These are phyloP conservation scores for Lipomyces mesembrius DNA, from an alignment of 805 yeast genomes.

Conservation along the genomic window DNA sequence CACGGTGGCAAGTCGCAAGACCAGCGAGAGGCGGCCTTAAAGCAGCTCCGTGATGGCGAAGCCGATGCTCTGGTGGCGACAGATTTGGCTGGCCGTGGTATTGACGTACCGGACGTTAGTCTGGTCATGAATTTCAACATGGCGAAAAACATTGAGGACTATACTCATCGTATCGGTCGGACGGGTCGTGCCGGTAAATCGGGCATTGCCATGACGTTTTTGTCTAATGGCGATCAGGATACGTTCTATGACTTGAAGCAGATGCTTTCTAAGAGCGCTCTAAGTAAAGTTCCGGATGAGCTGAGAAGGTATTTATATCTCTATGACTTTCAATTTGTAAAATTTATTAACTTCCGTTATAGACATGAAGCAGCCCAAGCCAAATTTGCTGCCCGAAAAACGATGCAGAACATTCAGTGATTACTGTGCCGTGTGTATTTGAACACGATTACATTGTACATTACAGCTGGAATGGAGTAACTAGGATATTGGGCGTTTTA, in stretches of 20 bases:
- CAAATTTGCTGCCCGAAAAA: slow-evolving; percentile 14
- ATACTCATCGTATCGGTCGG: slow-evolving; percentile 91
- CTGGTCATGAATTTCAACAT: slow-evolving; percentile 86
- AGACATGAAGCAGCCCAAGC: slow-evolving; percentile 31
- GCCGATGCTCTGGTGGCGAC: slow-evolving; percentile 81
- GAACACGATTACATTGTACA: slow-evolving; percentile 2
- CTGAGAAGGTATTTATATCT: slow-evolving; percentile 38
- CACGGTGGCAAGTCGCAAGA: slow-evolving; percentile 90
- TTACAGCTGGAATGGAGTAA: neutral
- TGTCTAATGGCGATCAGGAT: slow-evolving; percentile 60
- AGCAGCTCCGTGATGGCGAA: slow-evolving; percentile 58
- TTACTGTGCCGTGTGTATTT: neutral
- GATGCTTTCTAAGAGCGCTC: slow-evolving; percentile 52
- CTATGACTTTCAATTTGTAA: neutral
- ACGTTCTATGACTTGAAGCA: slow-evolving; percentile 57
- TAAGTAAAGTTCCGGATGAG: slow-evolving; percentile 51
- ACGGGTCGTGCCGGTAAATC: slow-evolving; percentile 91
- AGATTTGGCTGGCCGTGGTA: slow-evolving; percentile 94
- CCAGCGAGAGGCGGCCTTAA: slow-evolving; percentile 78
- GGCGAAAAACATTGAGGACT: slow-evolving; percentile 77
- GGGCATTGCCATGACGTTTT: slow-evolving; percentile 77
- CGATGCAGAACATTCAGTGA: slow-evolving; percentile 11
- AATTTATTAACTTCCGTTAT: neutral
- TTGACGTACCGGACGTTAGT: slow-evolving; percentile 86
- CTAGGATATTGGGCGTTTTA: slow-evolving; percentile 3